Evolutionary conservation across 148 eudicot genomes (phyloP).

Genomic region (Cornus suecica): DNA sequence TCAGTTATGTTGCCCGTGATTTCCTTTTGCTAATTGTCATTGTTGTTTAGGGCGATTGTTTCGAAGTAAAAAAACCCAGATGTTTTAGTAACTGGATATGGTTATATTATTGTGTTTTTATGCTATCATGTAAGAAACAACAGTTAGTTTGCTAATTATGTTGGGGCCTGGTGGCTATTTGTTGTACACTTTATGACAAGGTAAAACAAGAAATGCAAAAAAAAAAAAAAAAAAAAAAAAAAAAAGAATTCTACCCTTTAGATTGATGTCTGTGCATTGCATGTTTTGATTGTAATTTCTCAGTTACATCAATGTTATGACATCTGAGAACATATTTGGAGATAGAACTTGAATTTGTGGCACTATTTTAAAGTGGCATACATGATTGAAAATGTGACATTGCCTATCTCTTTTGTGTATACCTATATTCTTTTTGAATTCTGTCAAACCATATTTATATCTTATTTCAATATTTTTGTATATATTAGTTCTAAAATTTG

Average conservation of each 20-base stretch:
- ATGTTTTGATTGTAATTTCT: not conserved
- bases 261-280: slow-evolving; percentile 6
- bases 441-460: not conserved
- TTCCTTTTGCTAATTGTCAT: slow-evolving; percentile 23
- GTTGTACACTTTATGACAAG: slow-evolving; percentile 26
- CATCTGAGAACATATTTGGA: not conserved
- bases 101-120: slow-evolving; percentile 24
- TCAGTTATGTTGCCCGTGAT: slow-evolving; percentile 17
- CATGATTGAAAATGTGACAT: not conserved
- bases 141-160: slow-evolving; percentile 29
- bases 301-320: not conserved
- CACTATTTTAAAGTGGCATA: not conserved
- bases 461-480: not conserved
- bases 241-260: slow-evolving; percentile 29
- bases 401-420: too few species aligned
- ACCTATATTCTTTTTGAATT: not conserved
- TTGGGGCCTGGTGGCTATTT: slow-evolving; percentile 16
- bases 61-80: slow-evolving; percentile 18
- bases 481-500: not conserved
- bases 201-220: slow-evolving; percentile 24
- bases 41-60: slow-evolving; percentile 29
- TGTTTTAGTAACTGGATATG: slow-evolving; percentile 29
- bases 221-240: slow-evolving; percentile 16
- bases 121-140: slow-evolving; percentile 20
- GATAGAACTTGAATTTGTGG: not conserved